Percentiles rank a stretch among this genome's conserved stretches.
These are phyloP conservation scores for Heterobasidion parviporum DNA, from an alignment of 1,284 basidiomycete species.

Conservation along the genomic window DNA sequence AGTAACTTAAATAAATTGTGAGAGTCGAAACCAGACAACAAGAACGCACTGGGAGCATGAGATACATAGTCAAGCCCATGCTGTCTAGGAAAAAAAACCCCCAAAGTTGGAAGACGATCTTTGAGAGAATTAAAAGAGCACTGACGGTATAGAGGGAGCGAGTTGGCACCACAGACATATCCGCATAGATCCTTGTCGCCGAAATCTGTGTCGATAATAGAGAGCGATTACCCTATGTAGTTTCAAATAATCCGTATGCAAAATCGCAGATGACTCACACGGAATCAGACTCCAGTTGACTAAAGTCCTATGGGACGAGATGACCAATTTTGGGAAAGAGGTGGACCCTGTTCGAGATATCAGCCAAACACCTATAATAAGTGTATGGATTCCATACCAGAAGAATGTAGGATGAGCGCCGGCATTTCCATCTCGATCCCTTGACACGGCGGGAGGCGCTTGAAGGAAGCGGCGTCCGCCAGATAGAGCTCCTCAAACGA, in stretches of 20 bases:
- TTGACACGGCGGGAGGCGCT: neutral
- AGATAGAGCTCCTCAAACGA: neutral
- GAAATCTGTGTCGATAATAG: neutral
- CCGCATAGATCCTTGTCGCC: neutral
- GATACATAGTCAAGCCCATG: neutral
- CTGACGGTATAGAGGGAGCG: neutral
- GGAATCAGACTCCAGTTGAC: neutral
- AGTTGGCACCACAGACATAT: neutral
- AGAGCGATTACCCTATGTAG: too few relatives aligned
- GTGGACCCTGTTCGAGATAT: constrained; percentile 14
- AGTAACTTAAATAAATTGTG: too few relatives aligned
- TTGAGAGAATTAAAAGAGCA: neutral
- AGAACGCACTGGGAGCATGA: too few relatives aligned
- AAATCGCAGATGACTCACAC: neutral
- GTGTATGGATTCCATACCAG: neutral
- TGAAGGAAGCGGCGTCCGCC: neutral
- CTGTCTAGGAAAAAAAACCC: neutral
- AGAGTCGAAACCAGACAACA: too few relatives aligned
- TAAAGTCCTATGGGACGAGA: constrained; percentile 4
- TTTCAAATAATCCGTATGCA: too few relatives aligned
- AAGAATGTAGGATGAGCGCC: constrained; percentile 1
- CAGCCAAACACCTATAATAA: neutral
- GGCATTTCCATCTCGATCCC: neutral
- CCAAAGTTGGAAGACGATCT: neutral
- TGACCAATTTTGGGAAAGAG: constrained; percentile 18